Conservation (phyloP, 345 rosid genomes). For the Gossypium thurberi region DNA sequence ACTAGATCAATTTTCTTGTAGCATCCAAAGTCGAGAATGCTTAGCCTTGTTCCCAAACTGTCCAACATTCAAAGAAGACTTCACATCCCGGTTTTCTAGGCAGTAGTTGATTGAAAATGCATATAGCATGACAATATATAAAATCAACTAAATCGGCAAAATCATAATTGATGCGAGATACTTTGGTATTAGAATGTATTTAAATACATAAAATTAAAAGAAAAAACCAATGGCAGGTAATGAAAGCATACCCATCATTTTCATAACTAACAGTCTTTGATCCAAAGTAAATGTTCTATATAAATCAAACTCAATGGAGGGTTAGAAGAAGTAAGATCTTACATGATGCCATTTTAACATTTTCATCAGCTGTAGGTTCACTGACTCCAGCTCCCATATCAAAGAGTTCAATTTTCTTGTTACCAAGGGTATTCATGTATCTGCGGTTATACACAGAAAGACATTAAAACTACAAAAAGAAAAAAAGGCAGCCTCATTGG, state of each 20-base stretch:
- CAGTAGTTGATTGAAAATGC: background rate
- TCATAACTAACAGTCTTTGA: background rate
- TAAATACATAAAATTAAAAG: background rate
- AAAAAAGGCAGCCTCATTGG: background rate
- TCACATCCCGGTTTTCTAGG: background rate
- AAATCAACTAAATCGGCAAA: background rate
- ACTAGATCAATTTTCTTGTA: background rate
- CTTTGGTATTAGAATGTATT: background rate
- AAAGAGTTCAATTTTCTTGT: constrained; percentile 84
- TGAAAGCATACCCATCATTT: background rate
- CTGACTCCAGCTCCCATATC: constrained; percentile 91
- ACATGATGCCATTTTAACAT: constrained; percentile 90
- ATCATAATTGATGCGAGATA: background rate
- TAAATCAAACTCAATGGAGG: background rate
- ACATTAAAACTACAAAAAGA: background rate
- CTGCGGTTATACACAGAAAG: constrained; percentile 36
- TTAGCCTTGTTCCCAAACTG: background rate
- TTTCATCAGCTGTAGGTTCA: constrained; percentile 80
- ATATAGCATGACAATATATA: background rate
- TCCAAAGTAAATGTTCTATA: background rate
- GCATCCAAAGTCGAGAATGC: background rate
- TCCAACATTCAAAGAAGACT: background rate
- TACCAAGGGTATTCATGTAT: constrained; percentile 79
- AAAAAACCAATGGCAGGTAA: background rate
- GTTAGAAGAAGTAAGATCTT: constrained; percentile 20